Conservation (phyloP, 2,329 filamentous ascomycete species). For the Clonostachys sp. region DNA sequence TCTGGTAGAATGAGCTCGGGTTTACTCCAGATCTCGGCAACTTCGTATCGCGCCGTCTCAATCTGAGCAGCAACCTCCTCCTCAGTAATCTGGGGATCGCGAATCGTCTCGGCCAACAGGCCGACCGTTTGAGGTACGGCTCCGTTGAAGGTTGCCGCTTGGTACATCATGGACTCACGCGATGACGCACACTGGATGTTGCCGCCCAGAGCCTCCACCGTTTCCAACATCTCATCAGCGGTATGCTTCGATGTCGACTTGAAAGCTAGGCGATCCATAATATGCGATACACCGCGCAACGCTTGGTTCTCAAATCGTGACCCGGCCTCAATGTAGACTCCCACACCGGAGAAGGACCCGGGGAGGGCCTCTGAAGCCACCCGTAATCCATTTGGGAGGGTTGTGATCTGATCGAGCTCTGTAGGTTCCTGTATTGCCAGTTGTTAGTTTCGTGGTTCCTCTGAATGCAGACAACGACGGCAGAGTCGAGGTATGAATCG, state of each 20-base stretch:
- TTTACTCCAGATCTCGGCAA: conserved; percentile 96
- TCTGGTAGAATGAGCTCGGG: conserved; percentile 94
- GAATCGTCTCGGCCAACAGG: conserved; percentile 89
- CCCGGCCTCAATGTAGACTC: conserved; percentile 92
- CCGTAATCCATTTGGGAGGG: conserved; percentile 84
- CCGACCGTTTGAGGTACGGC: conserved; percentile 79
- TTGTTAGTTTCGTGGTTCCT: not conserved
- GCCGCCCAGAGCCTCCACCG: conserved; percentile 82
- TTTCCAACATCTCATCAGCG: conserved; percentile 81
- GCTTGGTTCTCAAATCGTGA: conserved; percentile 87
- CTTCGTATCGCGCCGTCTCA: conserved; percentile 90
- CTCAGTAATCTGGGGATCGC: conserved; percentile 77
- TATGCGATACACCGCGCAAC: conserved; percentile 87
- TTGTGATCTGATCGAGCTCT: conserved; percentile 84
- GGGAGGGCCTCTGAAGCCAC: conserved; percentile 93
- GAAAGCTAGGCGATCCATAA: conserved; percentile 93
- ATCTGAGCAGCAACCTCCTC: conserved; percentile 84
- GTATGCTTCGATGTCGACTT: conserved; percentile 73
- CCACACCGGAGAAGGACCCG: conserved; percentile 90
- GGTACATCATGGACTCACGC: conserved; percentile 96
- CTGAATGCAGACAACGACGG: not conserved
- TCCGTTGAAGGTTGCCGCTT: conserved; percentile 94
- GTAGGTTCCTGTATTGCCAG: conserved; percentile 56
- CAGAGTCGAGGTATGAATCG: not conserved
- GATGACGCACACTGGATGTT: conserved; percentile 97